Conservation (phyloP, 495 filamentous ascomycete genomes). For the Penicillium simplicissimum region DNA sequence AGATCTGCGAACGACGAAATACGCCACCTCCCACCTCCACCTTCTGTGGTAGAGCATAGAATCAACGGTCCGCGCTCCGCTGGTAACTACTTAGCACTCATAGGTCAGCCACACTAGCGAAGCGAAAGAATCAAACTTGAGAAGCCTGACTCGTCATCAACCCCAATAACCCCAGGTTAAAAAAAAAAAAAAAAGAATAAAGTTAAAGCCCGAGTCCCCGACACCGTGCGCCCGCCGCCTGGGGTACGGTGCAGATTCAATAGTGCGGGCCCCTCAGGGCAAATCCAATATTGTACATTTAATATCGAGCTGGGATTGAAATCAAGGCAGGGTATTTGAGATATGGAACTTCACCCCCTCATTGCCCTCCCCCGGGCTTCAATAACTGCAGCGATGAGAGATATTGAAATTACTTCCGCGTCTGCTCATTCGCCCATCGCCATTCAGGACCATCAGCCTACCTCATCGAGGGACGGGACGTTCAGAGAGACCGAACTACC, state of each 20-base stretch:
- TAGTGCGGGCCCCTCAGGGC: conserved; percentile 6
- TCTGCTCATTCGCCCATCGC: background rate
- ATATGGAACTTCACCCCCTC: too few relatives aligned
- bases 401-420: background rate
- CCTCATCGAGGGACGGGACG: too few relatives aligned
- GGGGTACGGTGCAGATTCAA: conserved; percentile 17
- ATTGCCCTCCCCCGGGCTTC: too few relatives aligned
- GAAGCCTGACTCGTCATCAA: background rate
- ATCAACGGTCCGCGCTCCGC: too few relatives aligned
- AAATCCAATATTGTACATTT: background rate
- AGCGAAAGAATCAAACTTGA: too few relatives aligned
- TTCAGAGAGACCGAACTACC: too few relatives aligned
- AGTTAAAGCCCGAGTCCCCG: too few relatives aligned
- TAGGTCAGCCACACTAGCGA: too few relatives aligned
- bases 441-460: background rate
- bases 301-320: background rate
- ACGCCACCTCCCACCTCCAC: background rate
- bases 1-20: background rate
- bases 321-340: background rate
- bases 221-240: background rate
- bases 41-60: background rate
- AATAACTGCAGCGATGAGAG: too few relatives aligned
- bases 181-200: background rate
- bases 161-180: background rate
- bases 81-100: background rate